These are phyloP conservation scores for Colletotrichum godetiae DNA, from an alignment of 2,329 filamentous ascomycete species.

Conservation along the genomic window DNA sequence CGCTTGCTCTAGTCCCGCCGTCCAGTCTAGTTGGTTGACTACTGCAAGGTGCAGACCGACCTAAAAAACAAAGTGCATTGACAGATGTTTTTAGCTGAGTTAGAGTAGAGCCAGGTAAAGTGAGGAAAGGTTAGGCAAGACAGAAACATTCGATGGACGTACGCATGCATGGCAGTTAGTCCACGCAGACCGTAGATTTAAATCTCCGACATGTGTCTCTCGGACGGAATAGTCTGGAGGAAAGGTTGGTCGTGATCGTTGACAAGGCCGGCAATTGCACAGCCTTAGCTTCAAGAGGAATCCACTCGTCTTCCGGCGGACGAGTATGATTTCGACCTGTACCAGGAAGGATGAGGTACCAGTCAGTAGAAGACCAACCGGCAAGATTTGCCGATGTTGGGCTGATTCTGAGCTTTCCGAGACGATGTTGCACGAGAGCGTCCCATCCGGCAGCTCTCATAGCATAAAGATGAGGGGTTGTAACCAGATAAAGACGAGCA, in stretches of 20 bases:
- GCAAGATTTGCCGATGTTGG: background rate
- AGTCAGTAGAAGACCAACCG: background rate
- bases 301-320: background rate
- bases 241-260: background rate
- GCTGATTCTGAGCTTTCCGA: background rate
- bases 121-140: constrained; percentile 8
- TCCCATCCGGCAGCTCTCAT: background rate
- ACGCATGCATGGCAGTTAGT: background rate
- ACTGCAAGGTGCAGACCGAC: constrained; percentile 6
- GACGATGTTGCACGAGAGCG: background rate
- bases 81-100: background rate
- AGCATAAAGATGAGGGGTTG: background rate
- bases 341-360: background rate
- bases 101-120: background rate
- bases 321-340: background rate
- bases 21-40: background rate
- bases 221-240: background rate
- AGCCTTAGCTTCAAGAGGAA: background rate
- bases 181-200: constrained; percentile 22
- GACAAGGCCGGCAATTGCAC: background rate
- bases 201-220: constrained; percentile 31
- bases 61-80: background rate
- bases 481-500: no score
- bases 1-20: background rate
- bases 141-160: constrained; percentile 11